Evolutionary conservation across 2,329 filamentous ascomycete genomes (phyloP).

Genomic region (Botrytis sinoallii): DNA sequence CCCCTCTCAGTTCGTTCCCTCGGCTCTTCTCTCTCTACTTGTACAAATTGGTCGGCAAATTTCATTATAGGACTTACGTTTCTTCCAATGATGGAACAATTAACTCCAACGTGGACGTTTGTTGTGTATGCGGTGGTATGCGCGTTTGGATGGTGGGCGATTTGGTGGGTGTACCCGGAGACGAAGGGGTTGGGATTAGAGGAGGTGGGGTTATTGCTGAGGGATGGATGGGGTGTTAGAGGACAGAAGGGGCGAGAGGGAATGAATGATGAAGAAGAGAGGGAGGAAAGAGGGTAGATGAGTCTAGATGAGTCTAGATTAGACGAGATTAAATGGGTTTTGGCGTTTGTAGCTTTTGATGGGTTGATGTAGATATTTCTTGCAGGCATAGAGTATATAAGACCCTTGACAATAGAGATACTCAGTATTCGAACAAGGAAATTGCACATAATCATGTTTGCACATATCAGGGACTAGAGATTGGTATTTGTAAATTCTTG

Average conservation of each 20-base stretch:
- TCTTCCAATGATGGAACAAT: constrained; percentile 75
- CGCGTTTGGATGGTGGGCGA: constrained; percentile 59
- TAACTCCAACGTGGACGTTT: constrained; percentile 77
- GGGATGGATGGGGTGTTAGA: constrained; percentile 69
- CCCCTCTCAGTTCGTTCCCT: constrained; percentile 70
- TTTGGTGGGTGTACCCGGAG: constrained; percentile 81
- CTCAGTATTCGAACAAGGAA: neutral
- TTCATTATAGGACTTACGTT: constrained; percentile 85
- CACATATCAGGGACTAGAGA: neutral
- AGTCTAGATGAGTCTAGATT: neutral
- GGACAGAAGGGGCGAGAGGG: constrained; percentile 43
- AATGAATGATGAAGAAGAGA: neutral
- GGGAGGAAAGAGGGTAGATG: neutral
- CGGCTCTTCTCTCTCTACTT: constrained; percentile 70
- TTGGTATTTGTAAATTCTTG: neutral
- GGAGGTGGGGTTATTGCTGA: constrained; percentile 70
- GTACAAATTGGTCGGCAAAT: constrained; percentile 85
- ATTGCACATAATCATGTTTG: too few relatives aligned
- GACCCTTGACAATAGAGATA: neutral
- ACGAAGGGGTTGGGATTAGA: constrained; percentile 79
- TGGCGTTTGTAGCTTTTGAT: neutral
- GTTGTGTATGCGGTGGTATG: constrained; percentile 74
- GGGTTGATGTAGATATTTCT: neutral
- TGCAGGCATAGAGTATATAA: neutral
- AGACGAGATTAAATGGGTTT: neutral